These are phyloP conservation scores for Aegilops speltoides DNA, from an alignment of 176 grass and related monocot species.

Conservation along the genomic window DNA sequence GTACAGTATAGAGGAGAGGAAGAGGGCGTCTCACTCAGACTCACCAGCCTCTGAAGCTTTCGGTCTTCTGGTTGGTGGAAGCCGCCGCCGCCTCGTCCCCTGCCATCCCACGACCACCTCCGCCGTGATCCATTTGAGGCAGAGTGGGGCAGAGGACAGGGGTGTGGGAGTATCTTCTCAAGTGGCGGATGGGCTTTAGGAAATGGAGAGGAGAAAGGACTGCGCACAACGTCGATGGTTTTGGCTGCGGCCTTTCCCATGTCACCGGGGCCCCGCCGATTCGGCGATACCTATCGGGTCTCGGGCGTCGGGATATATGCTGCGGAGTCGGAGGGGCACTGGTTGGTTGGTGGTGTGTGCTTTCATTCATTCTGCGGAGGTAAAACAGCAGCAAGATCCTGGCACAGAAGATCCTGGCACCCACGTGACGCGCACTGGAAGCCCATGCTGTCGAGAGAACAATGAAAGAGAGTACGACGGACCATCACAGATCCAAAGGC, in stretches of 20 bases:
- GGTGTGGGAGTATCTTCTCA: neutral
- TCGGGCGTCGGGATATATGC: neutral
- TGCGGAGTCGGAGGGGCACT: neutral
- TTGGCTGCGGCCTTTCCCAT: neutral
- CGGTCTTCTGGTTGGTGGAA: constrained; percentile 38
- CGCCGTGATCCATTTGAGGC: constrained; percentile 13
- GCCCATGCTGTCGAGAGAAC: neutral
- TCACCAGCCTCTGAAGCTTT: constrained; percentile 31
- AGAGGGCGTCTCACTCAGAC: neutral
- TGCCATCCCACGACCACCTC: neutral
- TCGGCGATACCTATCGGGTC: neutral
- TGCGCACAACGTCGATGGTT: neutral
- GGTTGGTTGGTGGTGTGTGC: neutral
- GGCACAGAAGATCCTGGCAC: neutral
- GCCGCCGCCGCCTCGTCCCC: neutral
- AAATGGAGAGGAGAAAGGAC: neutral
- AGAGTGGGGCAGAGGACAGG: neutral
- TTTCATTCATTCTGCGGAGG: neutral
- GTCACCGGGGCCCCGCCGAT: neutral
- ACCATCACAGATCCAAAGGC: neutral
- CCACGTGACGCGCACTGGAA: neutral
- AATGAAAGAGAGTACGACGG: neutral
- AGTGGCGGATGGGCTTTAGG: neutral
- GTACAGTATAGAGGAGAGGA: neutral
- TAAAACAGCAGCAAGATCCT: neutral